These are phyloP conservation scores for Hordeum pubiflorum DNA, from an alignment of 202 grass and related monocot genomes.

Conservation along the genomic window DNA sequence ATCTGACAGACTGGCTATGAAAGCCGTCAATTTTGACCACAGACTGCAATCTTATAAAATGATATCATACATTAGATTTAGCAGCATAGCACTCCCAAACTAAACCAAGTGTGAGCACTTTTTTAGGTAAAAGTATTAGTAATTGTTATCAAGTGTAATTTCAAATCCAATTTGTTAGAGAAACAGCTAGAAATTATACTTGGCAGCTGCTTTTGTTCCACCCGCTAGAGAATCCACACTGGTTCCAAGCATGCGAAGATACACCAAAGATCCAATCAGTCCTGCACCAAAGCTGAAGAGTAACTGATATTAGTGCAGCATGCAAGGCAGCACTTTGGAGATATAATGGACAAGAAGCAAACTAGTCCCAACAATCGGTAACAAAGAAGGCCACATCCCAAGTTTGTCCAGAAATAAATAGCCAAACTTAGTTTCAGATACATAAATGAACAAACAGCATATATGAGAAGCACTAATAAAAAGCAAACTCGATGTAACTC, in stretches of 20 bases:
- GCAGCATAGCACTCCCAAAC: conserved; percentile 1
- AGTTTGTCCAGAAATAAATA: conserved; percentile 9
- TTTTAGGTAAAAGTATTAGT: neutral
- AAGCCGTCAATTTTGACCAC: neutral
- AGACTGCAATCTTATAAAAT: neutral
- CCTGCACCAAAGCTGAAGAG: conserved; percentile 75
- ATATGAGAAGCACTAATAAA: neutral
- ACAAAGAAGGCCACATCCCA: neutral
- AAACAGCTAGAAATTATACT: conserved; percentile 37
- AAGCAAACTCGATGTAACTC: neutral
- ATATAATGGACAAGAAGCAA: neutral
- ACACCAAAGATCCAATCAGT: conserved; percentile 75
- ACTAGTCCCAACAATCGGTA: neutral
- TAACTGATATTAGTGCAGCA: conserved; percentile 20
- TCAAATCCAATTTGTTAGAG: neutral
- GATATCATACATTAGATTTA: neutral
- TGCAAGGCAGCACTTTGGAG: neutral
- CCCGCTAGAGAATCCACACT: conserved; percentile 86
- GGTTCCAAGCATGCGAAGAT: conserved; percentile 89
- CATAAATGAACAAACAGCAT: neutral
- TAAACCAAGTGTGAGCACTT: neutral
- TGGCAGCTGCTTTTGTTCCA: conserved; percentile 65
- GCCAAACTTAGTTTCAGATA: neutral
- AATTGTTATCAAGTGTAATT: neutral
- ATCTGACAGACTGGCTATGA: neutral